These are phyloP conservation scores for Boletus huronensis DNA, from an alignment of 768 basidiomycete species.

Conservation along the genomic window DNA sequence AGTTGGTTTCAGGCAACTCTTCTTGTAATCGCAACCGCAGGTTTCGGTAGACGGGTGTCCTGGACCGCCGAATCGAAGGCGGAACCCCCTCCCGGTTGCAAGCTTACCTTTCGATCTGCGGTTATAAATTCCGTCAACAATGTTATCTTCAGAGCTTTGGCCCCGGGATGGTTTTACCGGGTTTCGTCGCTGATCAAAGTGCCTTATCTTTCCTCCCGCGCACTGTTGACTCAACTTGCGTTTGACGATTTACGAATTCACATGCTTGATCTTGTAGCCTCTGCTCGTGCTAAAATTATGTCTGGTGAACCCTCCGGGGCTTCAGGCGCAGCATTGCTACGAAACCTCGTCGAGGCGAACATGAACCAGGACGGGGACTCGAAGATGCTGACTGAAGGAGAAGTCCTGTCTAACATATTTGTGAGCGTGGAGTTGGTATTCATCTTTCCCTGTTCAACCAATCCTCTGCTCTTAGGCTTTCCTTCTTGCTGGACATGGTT, in stretches of 20 bases:
- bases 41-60: conserved; percentile 38
- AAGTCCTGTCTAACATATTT: conserved; percentile 47
- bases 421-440: conserved; percentile 27
- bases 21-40: conserved; percentile 39
- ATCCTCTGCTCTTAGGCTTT: conserved; percentile 33
- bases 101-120: conserved; percentile 38
- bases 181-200: conserved; percentile 26
- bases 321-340: conserved; percentile 38
- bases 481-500: conserved; percentile 50
- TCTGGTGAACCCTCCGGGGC: conserved; percentile 21
- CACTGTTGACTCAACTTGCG: conserved; percentile 28
- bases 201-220: conserved; percentile 34
- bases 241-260: conserved; percentile 39
- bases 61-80: conserved; percentile 31
- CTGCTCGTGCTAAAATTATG: conserved; percentile 36
- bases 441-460: not conserved
- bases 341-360: conserved; percentile 47
- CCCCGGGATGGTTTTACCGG: conserved; percentile 34
- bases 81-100: conserved; percentile 28
- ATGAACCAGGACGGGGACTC: conserved; percentile 33
- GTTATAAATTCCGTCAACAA: conserved; percentile 18
- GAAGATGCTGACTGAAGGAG: conserved; percentile 40
- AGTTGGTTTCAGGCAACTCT: conserved; percentile 30
- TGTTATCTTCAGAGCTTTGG: conserved; percentile 29
- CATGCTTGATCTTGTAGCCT: conserved; percentile 40